Evolutionary conservation across 352 stramenopile species (phyloP).

Genomic region (Blastocystis sp.): DNA sequence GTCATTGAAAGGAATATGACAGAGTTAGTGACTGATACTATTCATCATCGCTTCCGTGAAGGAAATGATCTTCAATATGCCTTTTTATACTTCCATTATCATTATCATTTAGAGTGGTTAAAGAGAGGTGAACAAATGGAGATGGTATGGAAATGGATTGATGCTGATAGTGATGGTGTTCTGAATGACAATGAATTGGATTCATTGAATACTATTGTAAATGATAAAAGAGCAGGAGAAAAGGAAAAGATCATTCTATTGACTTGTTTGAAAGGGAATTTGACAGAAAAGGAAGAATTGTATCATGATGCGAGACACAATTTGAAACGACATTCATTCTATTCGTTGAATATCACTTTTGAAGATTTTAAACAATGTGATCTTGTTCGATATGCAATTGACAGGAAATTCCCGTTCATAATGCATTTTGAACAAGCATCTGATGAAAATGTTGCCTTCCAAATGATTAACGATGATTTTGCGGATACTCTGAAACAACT

Average conservation of each 20-base stretch:
- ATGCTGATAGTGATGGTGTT: slow-evolving; percentile 79
- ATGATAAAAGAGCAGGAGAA: slow-evolving; percentile 34
- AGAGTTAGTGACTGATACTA: slow-evolving; percentile 73
- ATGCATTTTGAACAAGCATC: slow-evolving; percentile 67
- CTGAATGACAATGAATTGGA: slow-evolving; percentile 81
- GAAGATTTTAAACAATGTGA: background rate
- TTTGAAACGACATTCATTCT: background rate
- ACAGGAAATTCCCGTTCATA: background rate
- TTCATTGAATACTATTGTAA: slow-evolving; percentile 76
- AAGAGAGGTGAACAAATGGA: slow-evolving; percentile 69
- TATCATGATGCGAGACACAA: background rate
- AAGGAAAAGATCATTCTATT: background rate
- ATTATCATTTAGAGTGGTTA: slow-evolving; percentile 76
- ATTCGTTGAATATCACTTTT: background rate
- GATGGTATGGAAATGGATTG: slow-evolving; percentile 78
- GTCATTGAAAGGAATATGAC: slow-evolving; percentile 76
- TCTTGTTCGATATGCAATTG: background rate
- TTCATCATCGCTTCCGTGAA: slow-evolving; percentile 80
- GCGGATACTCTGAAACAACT: slow-evolving; percentile 80
- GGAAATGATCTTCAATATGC: slow-evolving; percentile 86
- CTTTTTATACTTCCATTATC: slow-evolving; percentile 87
- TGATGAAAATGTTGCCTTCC: slow-evolving; percentile 77
- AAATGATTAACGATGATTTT: slow-evolving; percentile 87
- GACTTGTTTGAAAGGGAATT: background rate
- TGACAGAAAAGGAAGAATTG: background rate